Percentiles rank a stretch among this genome's conserved stretches.
Conservation (phyloP, 108 stramenopile genomes). For the Conticribra weissflogii region DNA sequence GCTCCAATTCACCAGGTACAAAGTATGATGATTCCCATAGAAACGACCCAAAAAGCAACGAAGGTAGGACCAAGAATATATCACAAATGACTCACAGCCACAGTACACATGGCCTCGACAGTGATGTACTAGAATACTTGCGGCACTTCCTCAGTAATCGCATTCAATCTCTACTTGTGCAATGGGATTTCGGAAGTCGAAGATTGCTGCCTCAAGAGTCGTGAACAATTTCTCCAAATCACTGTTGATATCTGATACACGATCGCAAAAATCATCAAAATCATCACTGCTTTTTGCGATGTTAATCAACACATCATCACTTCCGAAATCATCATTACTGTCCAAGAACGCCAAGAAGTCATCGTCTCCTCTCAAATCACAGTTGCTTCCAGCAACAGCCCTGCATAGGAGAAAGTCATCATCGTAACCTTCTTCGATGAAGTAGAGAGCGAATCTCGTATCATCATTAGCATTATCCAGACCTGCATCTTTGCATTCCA, state of each 20-base stretch:
- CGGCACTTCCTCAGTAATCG: not conserved
- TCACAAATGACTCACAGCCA: no score
- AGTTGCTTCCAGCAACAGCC: conserved; percentile 4
- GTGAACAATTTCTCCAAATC: conserved; percentile 12
- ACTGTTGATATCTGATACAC: conserved; percentile 17
- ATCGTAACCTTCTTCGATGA: conserved; percentile 18
- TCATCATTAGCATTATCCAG: not conserved
- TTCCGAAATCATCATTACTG: conserved; percentile 6
- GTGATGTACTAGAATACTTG: no score
- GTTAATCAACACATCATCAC: conserved; percentile 19
- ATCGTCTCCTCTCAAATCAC: conserved; percentile 20
- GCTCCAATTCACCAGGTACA: no score
- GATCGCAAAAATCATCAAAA: conserved; percentile 38
- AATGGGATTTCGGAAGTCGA: conserved; percentile 37
- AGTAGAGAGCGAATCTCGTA: conserved; percentile 24
- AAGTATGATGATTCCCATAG: no score
- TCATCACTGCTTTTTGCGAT: conserved; percentile 31
- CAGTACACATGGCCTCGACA: no score
- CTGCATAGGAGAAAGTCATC: conserved; percentile 31
- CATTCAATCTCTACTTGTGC: conserved; percentile 34
- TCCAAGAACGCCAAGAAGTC: conserved; percentile 8
- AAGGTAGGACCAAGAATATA: no score
- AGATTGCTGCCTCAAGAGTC: conserved; percentile 23
- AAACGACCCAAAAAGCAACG: no score
- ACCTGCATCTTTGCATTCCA: conserved; percentile 20